These are phyloP conservation scores for Punica granatum DNA, from an alignment of 345 rosid genomes.

Conservation along the genomic window DNA sequence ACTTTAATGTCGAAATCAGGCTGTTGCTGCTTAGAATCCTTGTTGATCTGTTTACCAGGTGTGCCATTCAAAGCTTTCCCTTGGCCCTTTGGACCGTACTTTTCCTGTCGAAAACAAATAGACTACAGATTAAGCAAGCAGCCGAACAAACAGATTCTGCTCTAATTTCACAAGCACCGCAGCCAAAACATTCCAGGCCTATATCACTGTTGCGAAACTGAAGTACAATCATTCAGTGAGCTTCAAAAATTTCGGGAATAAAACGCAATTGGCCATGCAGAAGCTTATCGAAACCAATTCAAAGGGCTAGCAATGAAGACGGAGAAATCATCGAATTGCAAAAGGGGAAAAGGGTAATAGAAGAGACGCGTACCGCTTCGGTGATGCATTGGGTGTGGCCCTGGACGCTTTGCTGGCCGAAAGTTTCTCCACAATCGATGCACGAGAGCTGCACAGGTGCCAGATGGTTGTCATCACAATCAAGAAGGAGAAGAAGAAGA, in stretches of 20 bases:
- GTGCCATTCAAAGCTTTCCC: constrained; percentile 42
- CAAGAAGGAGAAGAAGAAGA: too few species aligned
- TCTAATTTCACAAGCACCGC: too few species aligned
- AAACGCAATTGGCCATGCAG: neutral
- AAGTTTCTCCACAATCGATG: constrained; percentile 80
- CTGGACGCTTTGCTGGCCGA: constrained; percentile 73
- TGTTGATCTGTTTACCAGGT: constrained; percentile 49
- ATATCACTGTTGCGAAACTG: neutral
- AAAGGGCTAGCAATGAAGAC: neutral
- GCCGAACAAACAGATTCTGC: neutral
- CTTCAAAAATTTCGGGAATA: neutral
- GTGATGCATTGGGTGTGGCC: constrained; percentile 82
- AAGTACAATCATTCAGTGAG: neutral
- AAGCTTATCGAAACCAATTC: neutral
- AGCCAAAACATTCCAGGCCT: neutral
- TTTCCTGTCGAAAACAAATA: constrained; percentile 46
- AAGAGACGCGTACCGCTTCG: constrained; percentile 56
- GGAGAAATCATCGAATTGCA: neutral
- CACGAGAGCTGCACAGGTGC: constrained; percentile 59
- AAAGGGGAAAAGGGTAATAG: neutral
- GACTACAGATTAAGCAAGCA: neutral
- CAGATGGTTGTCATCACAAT: neutral
- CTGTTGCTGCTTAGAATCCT: constrained; percentile 47
- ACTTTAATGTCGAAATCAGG: constrained; percentile 65
- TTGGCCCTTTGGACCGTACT: constrained; percentile 85